Conservation (phyloP, 2,329 filamentous ascomycete species). For the Gyromitra esculenta region DNA sequence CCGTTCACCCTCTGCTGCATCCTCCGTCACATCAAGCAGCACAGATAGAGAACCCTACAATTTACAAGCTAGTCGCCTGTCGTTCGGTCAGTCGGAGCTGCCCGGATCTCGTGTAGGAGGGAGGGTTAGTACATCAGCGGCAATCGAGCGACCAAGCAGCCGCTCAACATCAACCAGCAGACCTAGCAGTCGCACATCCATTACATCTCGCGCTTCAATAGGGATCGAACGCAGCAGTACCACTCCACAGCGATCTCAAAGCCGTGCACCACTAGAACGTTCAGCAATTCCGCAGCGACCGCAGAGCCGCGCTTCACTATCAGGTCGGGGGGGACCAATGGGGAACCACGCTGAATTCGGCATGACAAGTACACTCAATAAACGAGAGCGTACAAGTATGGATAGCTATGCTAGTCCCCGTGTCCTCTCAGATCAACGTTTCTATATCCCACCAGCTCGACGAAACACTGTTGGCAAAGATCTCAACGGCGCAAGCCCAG, state of each 20-base stretch:
- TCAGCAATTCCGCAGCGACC: conserved; percentile 42
- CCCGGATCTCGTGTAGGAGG: conserved; percentile 43
- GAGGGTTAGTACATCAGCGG: conserved; percentile 35
- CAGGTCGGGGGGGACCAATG: conserved; percentile 30
- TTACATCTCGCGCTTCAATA: conserved; percentile 45
- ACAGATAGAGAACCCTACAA: conserved; percentile 43
- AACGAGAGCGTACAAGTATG: conserved; percentile 42
- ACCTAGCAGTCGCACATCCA: conserved; percentile 44
- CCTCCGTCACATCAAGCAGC: conserved; percentile 55
- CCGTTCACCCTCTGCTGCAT: conserved; percentile 56
- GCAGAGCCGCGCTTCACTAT: conserved; percentile 42
- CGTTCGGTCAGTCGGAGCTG: conserved; percentile 45
- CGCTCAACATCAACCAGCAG: conserved; percentile 25
- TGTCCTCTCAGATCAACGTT: conserved; percentile 20
- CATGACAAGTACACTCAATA: conserved; percentile 34
- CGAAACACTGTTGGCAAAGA: conserved; percentile 50
- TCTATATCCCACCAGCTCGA: conserved; percentile 43
- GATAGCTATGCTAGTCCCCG: conserved; percentile 26
- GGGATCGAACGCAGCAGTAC: conserved; percentile 17
- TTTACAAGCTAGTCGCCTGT: conserved; percentile 44
- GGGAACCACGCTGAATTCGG: conserved; percentile 44
- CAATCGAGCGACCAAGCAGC: conserved; percentile 30
- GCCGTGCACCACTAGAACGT: conserved; percentile 28
- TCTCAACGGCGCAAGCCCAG: conserved; percentile 35
- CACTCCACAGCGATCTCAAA: conserved; percentile 8